Base-by-base conservation (phyloP, 177 flowering plant genomes). In the Tripterygium wilfordii region DNA sequence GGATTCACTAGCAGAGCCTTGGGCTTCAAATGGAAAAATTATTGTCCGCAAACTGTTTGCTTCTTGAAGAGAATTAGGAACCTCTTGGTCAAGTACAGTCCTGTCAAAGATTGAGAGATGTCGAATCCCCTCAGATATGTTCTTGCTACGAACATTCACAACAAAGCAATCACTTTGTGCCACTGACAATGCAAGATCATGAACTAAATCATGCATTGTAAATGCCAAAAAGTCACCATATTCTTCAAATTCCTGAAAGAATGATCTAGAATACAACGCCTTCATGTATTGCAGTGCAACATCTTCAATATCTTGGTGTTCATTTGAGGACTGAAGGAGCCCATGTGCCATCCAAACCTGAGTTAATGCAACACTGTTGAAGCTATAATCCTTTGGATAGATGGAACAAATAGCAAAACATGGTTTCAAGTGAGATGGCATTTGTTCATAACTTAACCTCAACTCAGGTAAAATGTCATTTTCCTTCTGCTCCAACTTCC, bases 201-300 rank as follows among this genome's bases (percentile, higher is more conserved):
- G 58, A 1, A 54, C 19, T 7, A 54, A 36, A 36, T 54, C 58
- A 8, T 54, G 58, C 36, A 54, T 54, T 30, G 26, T 44, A 26
- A 24, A 45, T 0, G 0, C 2, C 3, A 4, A 8, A 2, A 0
- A 2, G 3, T 3, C 10, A 13, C 0, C 16, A 2, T 0, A 0
- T 3, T 15, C 8, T 13, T 40, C 21, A 8, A 44, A 27, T 15
- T 54, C 58, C 25, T 42, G 48, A 14, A 53, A 53, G 16, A 43
- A 43, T 53, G 31, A 22, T 30, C 33, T 30, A 7, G 12, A 30
- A 12, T 7, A 7, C 12, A 30, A 30, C 33, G 7, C 33, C 8
- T 53, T 53, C 3, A 31, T 14, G 29, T 42, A 32, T 12, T 13
- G 18, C 9, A 24, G 4, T 13, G 49, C 57, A n/a, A 32, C 23